A percentile compares a stretch with the other conserved stretches of the same genome.
Conservation (phyloP, 225 moss, liverwort and hornwort species). For the Anthoceros angustus region DNA sequence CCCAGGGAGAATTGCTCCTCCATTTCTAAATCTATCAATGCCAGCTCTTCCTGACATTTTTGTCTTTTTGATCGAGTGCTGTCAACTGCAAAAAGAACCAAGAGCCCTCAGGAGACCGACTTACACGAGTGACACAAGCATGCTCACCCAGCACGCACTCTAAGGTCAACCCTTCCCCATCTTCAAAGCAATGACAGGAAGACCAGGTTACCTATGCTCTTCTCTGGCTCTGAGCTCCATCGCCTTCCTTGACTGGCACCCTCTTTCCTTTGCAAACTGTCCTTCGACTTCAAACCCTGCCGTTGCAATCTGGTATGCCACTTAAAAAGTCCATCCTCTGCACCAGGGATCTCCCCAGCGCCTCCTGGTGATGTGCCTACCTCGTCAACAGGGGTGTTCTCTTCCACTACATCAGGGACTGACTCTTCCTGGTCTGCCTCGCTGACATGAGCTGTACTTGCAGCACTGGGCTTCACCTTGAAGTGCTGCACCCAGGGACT, state of each 20-base stretch:
- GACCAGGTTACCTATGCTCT: not conserved
- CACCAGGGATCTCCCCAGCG: not conserved
- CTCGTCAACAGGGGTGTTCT: not conserved
- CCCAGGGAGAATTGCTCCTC: constrained; percentile 21
- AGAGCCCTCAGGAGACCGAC: constrained; percentile 7
- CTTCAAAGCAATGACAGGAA: no score
- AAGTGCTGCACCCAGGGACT: constrained; percentile 50
- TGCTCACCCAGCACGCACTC: not conserved
- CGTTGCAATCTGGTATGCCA: constrained; percentile 1
- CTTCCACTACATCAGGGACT: constrained; percentile 13
- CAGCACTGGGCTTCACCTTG: constrained; percentile 9
- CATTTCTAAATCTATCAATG: constrained; percentile 47
- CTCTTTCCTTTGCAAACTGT: not conserved
- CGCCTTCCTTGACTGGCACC: not conserved
- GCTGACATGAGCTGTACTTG: constrained; percentile 4
- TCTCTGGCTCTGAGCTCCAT: not conserved
- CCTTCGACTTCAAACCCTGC: not conserved
- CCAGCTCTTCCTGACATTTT: constrained; percentile 36
- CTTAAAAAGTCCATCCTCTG: not conserved
- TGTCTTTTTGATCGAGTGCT: constrained; percentile 21
- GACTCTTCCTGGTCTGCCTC: constrained; percentile 9
- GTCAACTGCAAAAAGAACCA: constrained; percentile 19
- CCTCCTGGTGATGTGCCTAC: not conserved
- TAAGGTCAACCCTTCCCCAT: not conserved
- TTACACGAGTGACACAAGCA: not conserved